Percentiles rank a stretch among this genome's conserved stretches.
phyloP scores from a whole-genome alignment of 2,329 filamentous ascomycete species.

The Mollisia scopiformis region DNA sequence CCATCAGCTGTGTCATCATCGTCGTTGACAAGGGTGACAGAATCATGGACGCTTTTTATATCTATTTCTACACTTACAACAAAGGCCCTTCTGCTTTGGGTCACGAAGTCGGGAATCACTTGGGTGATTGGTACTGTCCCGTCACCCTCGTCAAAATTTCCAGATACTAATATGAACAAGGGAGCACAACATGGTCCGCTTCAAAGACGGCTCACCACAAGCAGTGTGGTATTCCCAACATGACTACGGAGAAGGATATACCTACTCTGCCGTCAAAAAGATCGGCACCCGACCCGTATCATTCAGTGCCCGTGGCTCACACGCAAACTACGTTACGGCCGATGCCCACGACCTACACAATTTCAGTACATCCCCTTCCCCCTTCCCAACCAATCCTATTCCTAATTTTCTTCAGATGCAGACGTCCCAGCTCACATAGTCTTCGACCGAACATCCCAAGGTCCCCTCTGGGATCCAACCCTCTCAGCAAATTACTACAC shows the following conservation, averaged over 20 bases:
- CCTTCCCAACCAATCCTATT: background rate
- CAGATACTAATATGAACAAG: slow-evolving; percentile 10
- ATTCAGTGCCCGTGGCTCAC: slow-evolving; percentile 68
- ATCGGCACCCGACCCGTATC: slow-evolving; percentile 67
- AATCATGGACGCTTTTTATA: slow-evolving; percentile 32
- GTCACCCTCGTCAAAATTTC: too few species aligned
- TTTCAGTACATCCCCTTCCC: slow-evolving; percentile 61
- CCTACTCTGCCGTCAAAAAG: slow-evolving; percentile 86
- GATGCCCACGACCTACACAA: slow-evolving; percentile 66
- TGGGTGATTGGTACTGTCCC: slow-evolving; percentile 62
- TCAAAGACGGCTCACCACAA: slow-evolving; percentile 79
- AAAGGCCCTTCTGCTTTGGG: slow-evolving; percentile 24
- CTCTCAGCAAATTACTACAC: slow-evolving; percentile 56
- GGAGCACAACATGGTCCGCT: slow-evolving; percentile 89
- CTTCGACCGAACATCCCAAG: slow-evolving; percentile 64
- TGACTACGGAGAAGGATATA: slow-evolving; percentile 83
- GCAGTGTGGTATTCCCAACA: slow-evolving; percentile 91
- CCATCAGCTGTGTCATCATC: slow-evolving; percentile 65
- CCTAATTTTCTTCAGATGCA: slow-evolving; percentile 34
- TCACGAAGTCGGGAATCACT: slow-evolving; percentile 44
- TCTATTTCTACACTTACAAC: slow-evolving; percentile 36
- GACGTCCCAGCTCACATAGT: slow-evolving; percentile 51
- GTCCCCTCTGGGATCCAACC: slow-evolving; percentile 69
- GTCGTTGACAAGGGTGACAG: slow-evolving; percentile 67
- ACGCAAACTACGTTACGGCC: slow-evolving; percentile 70